These are phyloP conservation scores for Sanguinoderma infundibulare DNA, from an alignment of 1,284 basidiomycete genomes.

Conservation along the genomic window DNA sequence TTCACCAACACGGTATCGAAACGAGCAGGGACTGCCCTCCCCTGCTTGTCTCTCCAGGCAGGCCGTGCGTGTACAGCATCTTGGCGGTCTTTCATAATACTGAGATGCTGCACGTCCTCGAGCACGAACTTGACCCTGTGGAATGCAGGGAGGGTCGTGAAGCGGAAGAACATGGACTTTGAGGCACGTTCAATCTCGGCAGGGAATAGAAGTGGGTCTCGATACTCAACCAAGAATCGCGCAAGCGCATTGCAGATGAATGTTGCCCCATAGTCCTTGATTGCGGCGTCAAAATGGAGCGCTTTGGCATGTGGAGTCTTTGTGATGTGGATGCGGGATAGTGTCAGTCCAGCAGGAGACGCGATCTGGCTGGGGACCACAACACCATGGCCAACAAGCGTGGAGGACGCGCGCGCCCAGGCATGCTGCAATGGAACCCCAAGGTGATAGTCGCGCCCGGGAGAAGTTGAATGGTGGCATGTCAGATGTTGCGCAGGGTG, in stretches of 20 bases:
- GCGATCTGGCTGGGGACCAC: too few species aligned
- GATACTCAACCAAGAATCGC: conserved; percentile 25
- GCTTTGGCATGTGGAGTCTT: not conserved
- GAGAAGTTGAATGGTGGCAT: too few species aligned
- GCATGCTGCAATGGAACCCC: too few species aligned
- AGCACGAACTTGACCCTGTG: conserved; percentile 21
- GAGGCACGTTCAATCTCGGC: not conserved
- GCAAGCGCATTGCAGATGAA: conserved; percentile 34
- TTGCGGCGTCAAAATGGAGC: not conserved
- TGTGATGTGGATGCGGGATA: not conserved
- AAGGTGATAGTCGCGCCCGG: too few species aligned
- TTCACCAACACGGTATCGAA: conserved; percentile 28
- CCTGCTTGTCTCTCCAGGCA: not conserved
- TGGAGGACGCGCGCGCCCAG: too few species aligned
- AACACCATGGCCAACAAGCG: too few species aligned
- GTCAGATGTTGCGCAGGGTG: too few species aligned
- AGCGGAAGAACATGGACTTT: not conserved
- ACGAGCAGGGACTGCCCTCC: conserved; percentile 5
- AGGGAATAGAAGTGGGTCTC: not conserved
- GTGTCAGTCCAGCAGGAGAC: too few species aligned
- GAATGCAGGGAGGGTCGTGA: conserved; percentile 16
- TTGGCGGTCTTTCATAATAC: not conserved
- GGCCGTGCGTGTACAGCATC: conserved; percentile 20
- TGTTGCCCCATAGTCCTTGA: conserved; percentile 31
- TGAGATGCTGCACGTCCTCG: not conserved